These are phyloP conservation scores for Alloteropsis semialata DNA, from an alignment of 176 grass and related monocot species.

Conservation along the genomic window DNA sequence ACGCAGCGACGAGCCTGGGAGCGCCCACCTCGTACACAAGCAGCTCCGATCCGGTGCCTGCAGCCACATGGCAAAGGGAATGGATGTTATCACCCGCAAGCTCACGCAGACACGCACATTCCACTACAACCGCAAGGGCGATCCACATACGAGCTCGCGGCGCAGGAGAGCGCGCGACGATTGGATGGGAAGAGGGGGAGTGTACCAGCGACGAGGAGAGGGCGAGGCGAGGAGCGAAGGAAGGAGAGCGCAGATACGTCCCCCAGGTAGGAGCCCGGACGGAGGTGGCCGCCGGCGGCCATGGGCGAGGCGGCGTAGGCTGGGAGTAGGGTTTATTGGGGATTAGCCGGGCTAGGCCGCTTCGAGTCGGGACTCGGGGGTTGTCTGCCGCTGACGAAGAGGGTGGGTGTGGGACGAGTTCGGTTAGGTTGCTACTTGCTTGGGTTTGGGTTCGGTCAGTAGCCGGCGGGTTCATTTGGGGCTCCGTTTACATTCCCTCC, in stretches of 20 bases:
- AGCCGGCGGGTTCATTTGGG: not conserved
- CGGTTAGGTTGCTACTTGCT: not conserved
- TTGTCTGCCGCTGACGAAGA: too few species aligned
- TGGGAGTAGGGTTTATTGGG: constrained; percentile 8
- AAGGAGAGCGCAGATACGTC: constrained; percentile 57
- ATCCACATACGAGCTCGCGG: not conserved
- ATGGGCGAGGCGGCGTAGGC: not conserved
- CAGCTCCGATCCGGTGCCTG: constrained; percentile 73
- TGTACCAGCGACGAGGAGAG: constrained; percentile 44
- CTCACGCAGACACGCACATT: not conserved
- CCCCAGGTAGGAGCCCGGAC: constrained; percentile 36
- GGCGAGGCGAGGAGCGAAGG: constrained; percentile 18
- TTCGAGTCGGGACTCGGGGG: too few species aligned
- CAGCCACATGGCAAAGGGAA: not conserved
- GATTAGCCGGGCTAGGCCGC: not conserved
- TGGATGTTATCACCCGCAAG: not conserved
- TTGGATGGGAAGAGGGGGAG: not conserved
- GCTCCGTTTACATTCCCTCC: not conserved
- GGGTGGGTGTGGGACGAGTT: too few species aligned
- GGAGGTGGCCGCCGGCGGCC: constrained; percentile 40
- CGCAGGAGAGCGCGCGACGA: not conserved
- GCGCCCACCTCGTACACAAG: constrained; percentile 52
- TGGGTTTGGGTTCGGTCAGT: too few species aligned
- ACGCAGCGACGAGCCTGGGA: constrained; percentile 44
- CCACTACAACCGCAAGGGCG: not conserved